These are phyloP conservation scores for Pezicula neosporulosa DNA, from an alignment of 2,329 filamentous ascomycete genomes.

Conservation along the genomic window DNA sequence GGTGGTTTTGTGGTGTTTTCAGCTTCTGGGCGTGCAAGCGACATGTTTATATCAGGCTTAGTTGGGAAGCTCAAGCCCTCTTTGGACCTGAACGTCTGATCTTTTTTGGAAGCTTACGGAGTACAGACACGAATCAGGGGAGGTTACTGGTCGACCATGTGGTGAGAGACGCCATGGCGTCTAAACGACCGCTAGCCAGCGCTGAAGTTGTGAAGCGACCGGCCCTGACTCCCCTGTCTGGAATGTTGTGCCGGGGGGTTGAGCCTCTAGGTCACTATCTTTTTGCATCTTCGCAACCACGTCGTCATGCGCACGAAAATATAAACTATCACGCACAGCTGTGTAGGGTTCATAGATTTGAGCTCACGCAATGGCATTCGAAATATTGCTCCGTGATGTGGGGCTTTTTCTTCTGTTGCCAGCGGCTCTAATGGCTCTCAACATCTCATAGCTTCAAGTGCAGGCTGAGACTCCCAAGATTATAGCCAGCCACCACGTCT, in stretches of 20 bases:
- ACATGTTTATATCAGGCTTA: not conserved
- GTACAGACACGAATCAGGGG: not conserved
- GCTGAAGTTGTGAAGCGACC: not conserved
- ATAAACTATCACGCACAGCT: constrained; percentile 16
- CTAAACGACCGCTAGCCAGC: not conserved
- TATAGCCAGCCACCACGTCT: constrained; percentile 22
- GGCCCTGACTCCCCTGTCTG: not conserved
- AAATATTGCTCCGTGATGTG: constrained; percentile 10
- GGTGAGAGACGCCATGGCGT: not conserved
- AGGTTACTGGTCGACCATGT: not conserved
- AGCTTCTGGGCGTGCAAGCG: not conserved
- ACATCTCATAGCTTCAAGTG: constrained; percentile 1
- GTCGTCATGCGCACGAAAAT: constrained; percentile 14
- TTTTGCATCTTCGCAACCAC: constrained; percentile 6
- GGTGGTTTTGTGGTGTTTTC: not conserved
- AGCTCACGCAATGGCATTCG: constrained; percentile 18
- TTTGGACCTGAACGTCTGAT: not conserved
- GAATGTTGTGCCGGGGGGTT: not conserved
- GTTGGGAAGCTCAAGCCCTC: not conserved
- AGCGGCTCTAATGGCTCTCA: constrained; percentile 7
- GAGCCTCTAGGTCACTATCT: constrained; percentile 11
- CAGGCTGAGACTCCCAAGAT: constrained; percentile 17
- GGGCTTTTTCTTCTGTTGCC: constrained; percentile 4
- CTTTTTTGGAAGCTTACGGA: not conserved
- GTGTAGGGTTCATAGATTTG: constrained; percentile 26